Conservation (phyloP, 2,329 filamentous ascomycete species). For the Leptodontidium sp. region DNA sequence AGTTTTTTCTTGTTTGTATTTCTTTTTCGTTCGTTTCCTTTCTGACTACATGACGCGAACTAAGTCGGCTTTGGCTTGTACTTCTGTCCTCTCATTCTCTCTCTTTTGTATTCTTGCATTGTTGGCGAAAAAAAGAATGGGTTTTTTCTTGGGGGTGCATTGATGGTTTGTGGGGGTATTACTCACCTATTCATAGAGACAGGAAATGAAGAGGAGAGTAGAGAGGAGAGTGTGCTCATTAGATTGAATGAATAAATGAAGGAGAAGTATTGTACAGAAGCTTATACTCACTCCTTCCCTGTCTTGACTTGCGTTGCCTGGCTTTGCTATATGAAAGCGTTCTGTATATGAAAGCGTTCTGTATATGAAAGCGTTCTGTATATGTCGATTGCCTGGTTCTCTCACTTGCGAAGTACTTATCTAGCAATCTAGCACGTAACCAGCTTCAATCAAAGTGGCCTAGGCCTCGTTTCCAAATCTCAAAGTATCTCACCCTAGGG, state of each 20-base stretch:
- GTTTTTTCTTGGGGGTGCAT: not conserved
- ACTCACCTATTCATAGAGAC: not conserved
- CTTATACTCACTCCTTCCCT: not conserved
- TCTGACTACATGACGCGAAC: not conserved
- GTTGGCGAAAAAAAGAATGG: not conserved
- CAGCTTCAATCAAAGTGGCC: no score
- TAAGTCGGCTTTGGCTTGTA: not conserved
- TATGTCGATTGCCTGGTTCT: no score
- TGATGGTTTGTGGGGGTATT: not conserved
- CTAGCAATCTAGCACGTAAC: no score
- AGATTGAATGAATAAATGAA: constrained; percentile 16
- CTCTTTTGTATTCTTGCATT: constrained; percentile 2
- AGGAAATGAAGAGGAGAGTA: not conserved
- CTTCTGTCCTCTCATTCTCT: not conserved
- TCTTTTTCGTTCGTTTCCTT: not conserved
- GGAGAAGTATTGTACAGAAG: not conserved
- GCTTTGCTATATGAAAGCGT: no score
- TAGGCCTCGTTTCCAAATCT: no score
- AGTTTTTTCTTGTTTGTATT: not conserved
- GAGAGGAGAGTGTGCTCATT: constrained; percentile 6
- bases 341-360: no score
- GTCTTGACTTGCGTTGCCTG: not conserved
- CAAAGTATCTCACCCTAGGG: no score
- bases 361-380: no score
- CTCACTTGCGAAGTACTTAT: no score